A percentile compares a stretch with the other conserved stretches of the same genome.
Evolutionary conservation across 345 rosid species (phyloP).

Genomic region (Arabidopsis arenosa): DNA sequence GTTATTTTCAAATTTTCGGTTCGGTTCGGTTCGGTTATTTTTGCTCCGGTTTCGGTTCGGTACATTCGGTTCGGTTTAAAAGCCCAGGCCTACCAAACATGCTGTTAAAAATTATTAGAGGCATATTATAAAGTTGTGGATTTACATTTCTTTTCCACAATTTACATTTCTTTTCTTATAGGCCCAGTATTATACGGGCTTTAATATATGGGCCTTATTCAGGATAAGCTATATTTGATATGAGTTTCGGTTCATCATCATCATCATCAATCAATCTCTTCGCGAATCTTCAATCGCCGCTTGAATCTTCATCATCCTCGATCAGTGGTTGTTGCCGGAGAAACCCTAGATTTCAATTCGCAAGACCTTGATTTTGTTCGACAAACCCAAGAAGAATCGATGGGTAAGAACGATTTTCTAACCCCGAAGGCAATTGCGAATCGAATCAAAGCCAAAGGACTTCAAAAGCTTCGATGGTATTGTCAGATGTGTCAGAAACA

Average conservation of each 20-base stretch:
- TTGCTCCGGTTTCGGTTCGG: too few species aligned
- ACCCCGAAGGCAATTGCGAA: constrained; percentile 94
- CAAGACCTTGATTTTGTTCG: not conserved
- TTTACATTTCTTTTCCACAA: too few species aligned
- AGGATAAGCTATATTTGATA: not conserved
- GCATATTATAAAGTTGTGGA: too few species aligned
- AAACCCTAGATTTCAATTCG: constrained; percentile 12
- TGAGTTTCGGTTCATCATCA: not conserved
- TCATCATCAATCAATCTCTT: not conserved
- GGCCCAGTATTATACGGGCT: not conserved
- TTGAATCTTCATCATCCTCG: not conserved
- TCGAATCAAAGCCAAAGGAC: constrained; percentile 91
- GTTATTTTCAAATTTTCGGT: too few species aligned
- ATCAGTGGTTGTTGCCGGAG: not conserved
- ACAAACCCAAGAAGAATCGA: constrained; percentile 19
- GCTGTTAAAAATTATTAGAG: too few species aligned
- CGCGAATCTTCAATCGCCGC: not conserved
- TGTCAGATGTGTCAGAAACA: constrained; percentile 99
- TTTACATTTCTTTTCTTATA: not conserved
- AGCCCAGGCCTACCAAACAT: too few species aligned
- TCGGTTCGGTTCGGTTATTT: too few species aligned
- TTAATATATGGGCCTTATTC: not conserved
- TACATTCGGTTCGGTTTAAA: too few species aligned
- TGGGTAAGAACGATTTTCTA: constrained; percentile 95
- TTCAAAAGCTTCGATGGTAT: constrained; percentile 97